Conservation (phyloP, 148 eudicot genomes). For the Rhododendron williamsianum region DNA sequence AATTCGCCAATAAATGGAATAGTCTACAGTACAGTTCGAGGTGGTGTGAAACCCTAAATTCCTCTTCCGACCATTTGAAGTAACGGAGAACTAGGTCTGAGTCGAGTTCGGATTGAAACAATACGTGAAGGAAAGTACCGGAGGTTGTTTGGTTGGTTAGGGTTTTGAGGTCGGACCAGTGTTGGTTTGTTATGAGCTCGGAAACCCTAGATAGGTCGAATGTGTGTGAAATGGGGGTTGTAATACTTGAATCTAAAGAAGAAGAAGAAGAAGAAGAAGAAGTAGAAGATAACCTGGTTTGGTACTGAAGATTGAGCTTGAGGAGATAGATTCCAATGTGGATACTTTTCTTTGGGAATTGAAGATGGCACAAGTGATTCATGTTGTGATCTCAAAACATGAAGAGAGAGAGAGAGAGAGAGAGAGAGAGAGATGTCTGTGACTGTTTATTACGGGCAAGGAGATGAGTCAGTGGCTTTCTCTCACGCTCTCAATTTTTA, state of each 20-base stretch:
- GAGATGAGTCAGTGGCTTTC: too few species aligned
- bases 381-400: not conserved
- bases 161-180: slow-evolving; percentile 29
- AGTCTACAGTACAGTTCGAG: slow-evolving; percentile 34
- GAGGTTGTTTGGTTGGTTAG: slow-evolving; percentile 18
- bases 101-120: slow-evolving; percentile 26
- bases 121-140: slow-evolving; percentile 20
- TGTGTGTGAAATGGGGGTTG: slow-evolving; percentile 13
- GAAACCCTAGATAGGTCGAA: slow-evolving; percentile 20
- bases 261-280: slow-evolving; percentile 14
- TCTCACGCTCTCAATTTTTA: too few species aligned
- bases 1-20: slow-evolving; percentile 32
- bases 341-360: not conserved
- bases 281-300: slow-evolving; percentile 11
- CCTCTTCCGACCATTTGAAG: slow-evolving; percentile 49
- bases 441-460: too few species aligned
- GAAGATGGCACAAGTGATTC: not conserved
- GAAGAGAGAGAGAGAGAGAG: too few species aligned
- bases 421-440: too few species aligned
- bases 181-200: slow-evolving; percentile 27
- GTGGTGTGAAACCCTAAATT: slow-evolving; percentile 29
- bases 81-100: slow-evolving; percentile 24
- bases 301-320: not conserved
- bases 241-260: slow-evolving; percentile 9
- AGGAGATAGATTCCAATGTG: not conserved